Base-by-base conservation (phyloP, 208 protist genomes). In the Trypanosoma platydactyli region DNA sequence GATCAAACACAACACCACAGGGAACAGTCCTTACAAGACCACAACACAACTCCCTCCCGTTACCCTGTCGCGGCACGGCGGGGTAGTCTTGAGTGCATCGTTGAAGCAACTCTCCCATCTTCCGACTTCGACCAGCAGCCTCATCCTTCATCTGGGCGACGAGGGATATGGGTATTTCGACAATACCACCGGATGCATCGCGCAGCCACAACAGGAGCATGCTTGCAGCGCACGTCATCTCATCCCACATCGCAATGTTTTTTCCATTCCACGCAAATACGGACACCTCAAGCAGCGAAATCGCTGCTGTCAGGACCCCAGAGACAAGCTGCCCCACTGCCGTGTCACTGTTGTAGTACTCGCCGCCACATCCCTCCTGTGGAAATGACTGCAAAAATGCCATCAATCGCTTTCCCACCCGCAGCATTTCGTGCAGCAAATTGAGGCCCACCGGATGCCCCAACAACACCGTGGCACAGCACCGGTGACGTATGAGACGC, bases 201-300 rank as follows among this genome's bases (percentile, higher is more conserved):
- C 68, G 50, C 6, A 66, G 16, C 42, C 60, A 64, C 29, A 64
- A 20, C n/a, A 73, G 42, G 38, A 73, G 53, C 38, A 29, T 6
- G 1, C 16, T 51, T 9, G 60, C 49, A 5, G 29, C 24, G n/a
- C 25, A 38, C 5, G 45, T 63, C 51, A 73, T 62, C 3, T 56
- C 44, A 18, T 62, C 38, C n/a, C 52, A 20, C 45, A 73, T 42
- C 44, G 30, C 33, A 41, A 0, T 5, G 13, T 18, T 40, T 15
- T 30, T 9, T 38, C 33, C 33, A 38, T 38, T 46, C 27, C 18
- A 22, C 12, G 42, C 51, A 46, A 73, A 27, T 16, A 73, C 29
- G 27, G 68, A 73, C n/a, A 73, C 16, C 27, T 73, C 68, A 52
- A 67, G 22, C 5, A 65, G 16, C 24, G 60, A 41, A 1, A 73